Conservation (phyloP, 2,329 filamentous ascomycete species). For the Aspergillus ibericus region DNA sequence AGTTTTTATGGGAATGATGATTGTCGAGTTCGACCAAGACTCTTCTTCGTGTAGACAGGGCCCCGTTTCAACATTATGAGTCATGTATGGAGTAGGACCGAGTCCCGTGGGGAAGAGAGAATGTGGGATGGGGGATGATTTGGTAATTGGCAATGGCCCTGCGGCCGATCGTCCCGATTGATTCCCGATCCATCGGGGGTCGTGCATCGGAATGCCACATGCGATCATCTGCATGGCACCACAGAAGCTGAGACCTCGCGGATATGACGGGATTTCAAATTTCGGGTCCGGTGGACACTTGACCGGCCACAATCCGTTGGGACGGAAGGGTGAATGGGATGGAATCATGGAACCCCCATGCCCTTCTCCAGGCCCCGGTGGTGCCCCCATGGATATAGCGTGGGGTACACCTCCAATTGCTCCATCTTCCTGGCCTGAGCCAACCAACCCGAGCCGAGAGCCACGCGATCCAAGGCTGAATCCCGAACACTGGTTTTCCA, state of each 20-base stretch:
- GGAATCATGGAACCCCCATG: not conserved
- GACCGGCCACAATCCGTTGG: too few species aligned
- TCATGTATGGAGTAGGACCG: not conserved
- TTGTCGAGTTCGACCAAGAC: not conserved
- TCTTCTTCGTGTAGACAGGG: not conserved
- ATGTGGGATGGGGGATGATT: too few species aligned
- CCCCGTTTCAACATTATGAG: not conserved
- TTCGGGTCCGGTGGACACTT: not conserved
- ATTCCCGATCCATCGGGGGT: too few species aligned
- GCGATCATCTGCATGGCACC: not conserved
- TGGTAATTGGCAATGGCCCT: too few species aligned
- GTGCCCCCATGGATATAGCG: slow-evolving; percentile 9
- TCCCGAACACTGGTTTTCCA: slow-evolving; percentile 8
- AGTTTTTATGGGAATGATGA: not conserved
- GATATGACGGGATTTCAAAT: not conserved
- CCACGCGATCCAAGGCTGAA: slow-evolving; percentile 8
- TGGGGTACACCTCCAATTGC: slow-evolving; percentile 13
- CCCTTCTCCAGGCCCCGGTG: not conserved
- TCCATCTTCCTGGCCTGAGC: not conserved
- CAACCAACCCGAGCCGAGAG: slow-evolving; percentile 13
- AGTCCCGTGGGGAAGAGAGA: too few species aligned
- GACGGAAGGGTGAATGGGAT: not conserved
- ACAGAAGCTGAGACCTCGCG: not conserved
- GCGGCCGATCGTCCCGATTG: too few species aligned
- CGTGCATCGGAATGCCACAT: not conserved